phyloP scores from a whole-genome alignment of 202 grass and related monocot species.

The Zizania palustris region DNA sequence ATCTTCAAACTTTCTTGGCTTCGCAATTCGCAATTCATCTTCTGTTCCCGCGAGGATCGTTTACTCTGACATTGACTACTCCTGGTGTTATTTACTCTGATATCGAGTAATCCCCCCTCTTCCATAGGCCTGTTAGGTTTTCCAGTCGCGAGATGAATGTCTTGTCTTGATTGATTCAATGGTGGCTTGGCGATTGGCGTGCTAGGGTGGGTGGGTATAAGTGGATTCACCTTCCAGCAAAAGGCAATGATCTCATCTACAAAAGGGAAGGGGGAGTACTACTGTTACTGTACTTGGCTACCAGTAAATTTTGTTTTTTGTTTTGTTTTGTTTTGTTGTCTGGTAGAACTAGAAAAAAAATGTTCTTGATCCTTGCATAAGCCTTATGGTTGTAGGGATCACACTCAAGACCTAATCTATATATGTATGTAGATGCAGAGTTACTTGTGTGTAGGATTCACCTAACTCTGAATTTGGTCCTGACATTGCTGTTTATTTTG shows the following conservation, averaged over 20 bases:
- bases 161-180: not conserved
- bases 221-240: slow-evolving; percentile 50
- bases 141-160: not conserved
- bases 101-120: too few species aligned
- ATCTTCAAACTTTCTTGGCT: not conserved
- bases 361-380: slow-evolving; percentile 36
- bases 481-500: slow-evolving; percentile 19
- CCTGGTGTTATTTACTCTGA: too few species aligned
- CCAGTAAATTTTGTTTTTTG: slow-evolving; percentile 27
- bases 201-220: too few species aligned
- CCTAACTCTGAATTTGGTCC: slow-evolving; percentile 20
- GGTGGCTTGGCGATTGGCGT: not conserved
- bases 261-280: not conserved
- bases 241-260: slow-evolving; percentile 44
- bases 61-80: too few species aligned
- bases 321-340: not conserved
- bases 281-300: slow-evolving; percentile 1
- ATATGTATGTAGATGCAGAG: not conserved
- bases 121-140: not conserved
- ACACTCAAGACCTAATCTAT: slow-evolving; percentile 43
- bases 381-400: slow-evolving; percentile 41
- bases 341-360: slow-evolving; percentile 1
- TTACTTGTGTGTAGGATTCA: slow-evolving; percentile 36
- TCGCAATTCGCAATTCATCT: too few species aligned
- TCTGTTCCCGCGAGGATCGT: too few species aligned